phyloP scores from a whole-genome alignment of 805 yeast genomes.

The Scheffersomyces amazonensis region DNA sequence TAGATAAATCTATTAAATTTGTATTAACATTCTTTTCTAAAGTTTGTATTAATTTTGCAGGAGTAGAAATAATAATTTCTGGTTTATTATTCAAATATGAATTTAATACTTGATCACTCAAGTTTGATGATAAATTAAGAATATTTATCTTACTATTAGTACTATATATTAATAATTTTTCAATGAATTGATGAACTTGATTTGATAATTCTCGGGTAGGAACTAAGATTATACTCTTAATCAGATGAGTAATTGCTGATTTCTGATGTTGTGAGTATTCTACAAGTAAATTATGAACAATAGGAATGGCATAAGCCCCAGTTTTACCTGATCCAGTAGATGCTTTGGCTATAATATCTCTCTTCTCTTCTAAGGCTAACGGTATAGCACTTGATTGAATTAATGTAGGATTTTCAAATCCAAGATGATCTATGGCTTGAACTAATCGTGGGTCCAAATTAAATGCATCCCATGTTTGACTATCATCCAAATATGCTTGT shows the following conservation, averaged over 20 bases:
- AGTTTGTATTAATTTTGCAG: slow-evolving; percentile 64
- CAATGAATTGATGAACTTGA: slow-evolving; percentile 74
- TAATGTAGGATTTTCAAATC: slow-evolving; percentile 83
- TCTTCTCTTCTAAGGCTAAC: slow-evolving; percentile 81
- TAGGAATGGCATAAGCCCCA: slow-evolving; percentile 84
- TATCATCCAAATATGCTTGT: slow-evolving; percentile 68
- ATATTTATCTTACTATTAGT: slow-evolving; percentile 54
- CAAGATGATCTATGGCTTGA: slow-evolving; percentile 80
- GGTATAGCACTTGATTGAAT: slow-evolving; percentile 93
- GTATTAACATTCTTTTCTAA: slow-evolving; percentile 46
- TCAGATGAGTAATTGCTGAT: slow-evolving; percentile 18
- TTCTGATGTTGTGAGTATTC: slow-evolving; percentile 1
- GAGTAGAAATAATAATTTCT: slow-evolving; percentile 82
- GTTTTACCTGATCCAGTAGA: slow-evolving; percentile 97
- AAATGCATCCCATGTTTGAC: slow-evolving; percentile 69
- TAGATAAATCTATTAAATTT: slow-evolving; percentile 47
- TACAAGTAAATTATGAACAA: slow-evolving; percentile 62
- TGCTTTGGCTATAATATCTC: slow-evolving; percentile 92
- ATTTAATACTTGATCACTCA: slow-evolving; percentile 66
- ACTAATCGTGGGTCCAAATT: slow-evolving; percentile 77
- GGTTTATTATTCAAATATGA: slow-evolving; percentile 74
- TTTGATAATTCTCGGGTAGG: slow-evolving; percentile 91
- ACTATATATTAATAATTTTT: slow-evolving; percentile 67
- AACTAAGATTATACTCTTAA: slow-evolving; percentile 71
- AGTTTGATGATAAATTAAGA: slow-evolving; percentile 65